Percentiles rank a stretch among this genome's conserved stretches.
phyloP scores from a whole-genome alignment of 768 basidiomycete species.

The Naganishia randhawae region DNA sequence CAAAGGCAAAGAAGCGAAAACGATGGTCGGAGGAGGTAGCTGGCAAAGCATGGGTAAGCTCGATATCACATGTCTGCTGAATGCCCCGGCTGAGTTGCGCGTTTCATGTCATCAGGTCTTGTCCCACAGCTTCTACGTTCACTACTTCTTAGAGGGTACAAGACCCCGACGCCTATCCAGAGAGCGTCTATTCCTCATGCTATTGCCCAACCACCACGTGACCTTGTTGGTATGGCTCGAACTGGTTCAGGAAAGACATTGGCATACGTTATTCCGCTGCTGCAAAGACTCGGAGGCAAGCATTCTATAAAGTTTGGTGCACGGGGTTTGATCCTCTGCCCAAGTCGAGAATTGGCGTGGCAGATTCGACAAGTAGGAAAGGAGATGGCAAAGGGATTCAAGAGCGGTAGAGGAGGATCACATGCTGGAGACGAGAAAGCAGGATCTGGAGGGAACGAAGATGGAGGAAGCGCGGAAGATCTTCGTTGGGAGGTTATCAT shows the following conservation, averaged over 20 bases:
- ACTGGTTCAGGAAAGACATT: constrained; percentile 97
- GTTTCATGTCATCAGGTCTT: constrained; percentile 59
- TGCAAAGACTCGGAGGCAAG: constrained; percentile 76
- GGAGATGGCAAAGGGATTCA: constrained; percentile 80
- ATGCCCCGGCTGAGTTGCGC: background rate
- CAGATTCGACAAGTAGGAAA: constrained; percentile 94
- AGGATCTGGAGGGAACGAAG: constrained; percentile 54
- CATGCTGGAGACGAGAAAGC: constrained; percentile 70
- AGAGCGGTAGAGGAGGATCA: constrained; percentile 55
- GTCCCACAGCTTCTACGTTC: constrained; percentile 78
- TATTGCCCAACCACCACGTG: constrained; percentile 75
- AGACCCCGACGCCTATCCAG: constrained; percentile 94
- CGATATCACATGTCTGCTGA: background rate
- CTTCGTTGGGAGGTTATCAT: constrained; percentile 91
- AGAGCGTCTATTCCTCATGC: constrained; percentile 80
- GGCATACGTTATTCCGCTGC: constrained; percentile 87
- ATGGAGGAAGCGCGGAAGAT: constrained; percentile 58
- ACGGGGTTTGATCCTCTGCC: constrained; percentile 80
- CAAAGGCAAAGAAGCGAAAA: constrained; percentile 65
- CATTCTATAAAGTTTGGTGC: constrained; percentile 78
- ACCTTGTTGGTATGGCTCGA: constrained; percentile 96
- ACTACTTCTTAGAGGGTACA: constrained; percentile 84
- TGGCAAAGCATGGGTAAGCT: constrained; percentile 90
- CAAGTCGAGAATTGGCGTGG: constrained; percentile 87
- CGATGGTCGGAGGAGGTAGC: constrained; percentile 83